These are phyloP conservation scores for Sequoia sempervirens DNA, from an alignment of 75 land plant species.

Conservation along the genomic window DNA sequence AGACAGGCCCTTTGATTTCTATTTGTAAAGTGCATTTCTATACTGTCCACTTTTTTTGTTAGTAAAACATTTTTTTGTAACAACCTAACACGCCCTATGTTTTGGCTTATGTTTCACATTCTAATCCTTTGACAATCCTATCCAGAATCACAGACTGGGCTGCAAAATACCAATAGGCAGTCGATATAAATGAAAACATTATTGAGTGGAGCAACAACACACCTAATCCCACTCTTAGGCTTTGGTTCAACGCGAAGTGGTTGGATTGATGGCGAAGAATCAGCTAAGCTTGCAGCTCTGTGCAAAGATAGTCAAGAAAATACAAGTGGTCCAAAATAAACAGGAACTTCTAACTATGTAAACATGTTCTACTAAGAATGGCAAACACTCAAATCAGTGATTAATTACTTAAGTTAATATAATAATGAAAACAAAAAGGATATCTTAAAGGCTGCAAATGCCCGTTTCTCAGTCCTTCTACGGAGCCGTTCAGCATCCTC, in stretches of 20 bases:
- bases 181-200: background rate
- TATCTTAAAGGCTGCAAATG: constrained; percentile 99
- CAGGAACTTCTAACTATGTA: background rate
- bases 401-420: background rate
- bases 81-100: background rate
- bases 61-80: background rate
- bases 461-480: constrained; percentile 89
- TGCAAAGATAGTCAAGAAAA: constrained; percentile 27
- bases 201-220: background rate
- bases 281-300: constrained; percentile 94
- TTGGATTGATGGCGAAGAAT: constrained; percentile 67
- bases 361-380: background rate
- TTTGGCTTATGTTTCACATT: background rate
- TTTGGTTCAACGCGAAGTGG: constrained; percentile 93
- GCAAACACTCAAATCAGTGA: background rate
- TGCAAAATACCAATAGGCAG: background rate
- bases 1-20: background rate
- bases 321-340: background rate
- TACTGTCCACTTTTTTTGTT: background rate
- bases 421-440: constrained; percentile 35
- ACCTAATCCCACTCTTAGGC: constrained; percentile 96
- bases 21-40: background rate
- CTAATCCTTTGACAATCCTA: background rate
- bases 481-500: constrained; percentile 98
- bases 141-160: background rate